Percentiles rank a stretch among this genome's conserved stretches.
Conservation (phyloP, 257 asterid genomes). For the Nicotiana paniculata region DNA sequence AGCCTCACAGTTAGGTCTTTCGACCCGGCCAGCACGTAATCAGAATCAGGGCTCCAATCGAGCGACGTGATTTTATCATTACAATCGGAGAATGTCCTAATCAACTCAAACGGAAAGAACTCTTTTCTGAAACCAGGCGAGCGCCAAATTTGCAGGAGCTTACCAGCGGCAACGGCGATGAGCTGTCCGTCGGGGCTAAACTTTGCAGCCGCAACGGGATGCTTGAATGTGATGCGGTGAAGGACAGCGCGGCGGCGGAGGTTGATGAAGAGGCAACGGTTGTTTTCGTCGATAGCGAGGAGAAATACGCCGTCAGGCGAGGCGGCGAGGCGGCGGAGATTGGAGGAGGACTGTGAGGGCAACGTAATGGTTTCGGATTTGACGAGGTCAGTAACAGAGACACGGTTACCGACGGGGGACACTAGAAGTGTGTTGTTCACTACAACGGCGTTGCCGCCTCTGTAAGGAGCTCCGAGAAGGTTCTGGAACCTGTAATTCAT, state of each 20-base stretch:
- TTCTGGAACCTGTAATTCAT: slow-evolving; percentile 87
- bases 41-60: slow-evolving; percentile 84
- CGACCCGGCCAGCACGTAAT: slow-evolving; percentile 66
- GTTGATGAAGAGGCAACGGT: slow-evolving; percentile 79
- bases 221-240: slow-evolving; percentile 76
- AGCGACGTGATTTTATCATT: slow-evolving; percentile 58
- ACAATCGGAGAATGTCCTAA: slow-evolving; percentile 69
- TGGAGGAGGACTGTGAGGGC: slow-evolving; percentile 82
- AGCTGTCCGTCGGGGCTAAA: slow-evolving; percentile 78
- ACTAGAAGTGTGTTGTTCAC: slow-evolving; percentile 51
- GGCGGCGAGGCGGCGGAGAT: slow-evolving; percentile 71
- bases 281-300: slow-evolving; percentile 79
- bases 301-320: slow-evolving; percentile 81
- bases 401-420: slow-evolving; percentile 87
- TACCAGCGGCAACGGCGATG: slow-evolving; percentile 85
- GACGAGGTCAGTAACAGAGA: slow-evolving; percentile 83
- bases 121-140: slow-evolving; percentile 85
- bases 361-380: slow-evolving; percentile 75
- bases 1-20: slow-evolving; percentile 80
- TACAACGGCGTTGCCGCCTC: slow-evolving; percentile 75
- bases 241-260: slow-evolving; percentile 74
- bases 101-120: slow-evolving; percentile 82
- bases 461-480: slow-evolving; percentile 93
- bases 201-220: slow-evolving; percentile 53
- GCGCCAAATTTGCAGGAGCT: slow-evolving; percentile 89